phyloP scores from a whole-genome alignment of 2,329 filamentous ascomycete species.

The Chaetoscypha palmicola region DNA sequence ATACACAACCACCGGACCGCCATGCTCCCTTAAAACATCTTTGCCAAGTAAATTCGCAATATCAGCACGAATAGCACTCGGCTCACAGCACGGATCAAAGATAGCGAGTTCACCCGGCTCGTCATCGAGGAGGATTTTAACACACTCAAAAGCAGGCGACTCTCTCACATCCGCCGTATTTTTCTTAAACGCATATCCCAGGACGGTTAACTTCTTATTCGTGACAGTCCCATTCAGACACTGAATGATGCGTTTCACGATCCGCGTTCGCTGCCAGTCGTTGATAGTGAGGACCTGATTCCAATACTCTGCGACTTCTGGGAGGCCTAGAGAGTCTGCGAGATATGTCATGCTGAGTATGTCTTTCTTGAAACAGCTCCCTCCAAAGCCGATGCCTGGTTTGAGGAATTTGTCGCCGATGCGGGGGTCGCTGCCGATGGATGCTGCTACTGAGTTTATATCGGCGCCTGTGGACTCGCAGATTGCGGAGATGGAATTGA shows the following conservation, averaged over 20 bases:
- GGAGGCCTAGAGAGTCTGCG: slow-evolving; percentile 60
- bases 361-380: slow-evolving; percentile 78
- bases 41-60: slow-evolving; percentile 29
- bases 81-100: slow-evolving; percentile 53
- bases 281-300: slow-evolving; percentile 68
- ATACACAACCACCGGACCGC: slow-evolving; percentile 35
- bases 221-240: slow-evolving; percentile 62
- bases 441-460: slow-evolving; percentile 62
- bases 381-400: slow-evolving; percentile 70
- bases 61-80: slow-evolving; percentile 35
- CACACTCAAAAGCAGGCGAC: slow-evolving; percentile 60
- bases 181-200: slow-evolving; percentile 77
- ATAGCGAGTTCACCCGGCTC: slow-evolving; percentile 56
- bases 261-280: slow-evolving; percentile 64
- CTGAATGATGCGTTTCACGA: slow-evolving; percentile 57
- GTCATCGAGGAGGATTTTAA: slow-evolving; percentile 59
- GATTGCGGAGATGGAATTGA: slow-evolving; percentile 74
- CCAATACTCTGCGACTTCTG: slow-evolving; percentile 72
- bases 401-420: slow-evolving; percentile 69
- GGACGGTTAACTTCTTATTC: slow-evolving; percentile 63
- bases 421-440: slow-evolving; percentile 62
- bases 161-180: slow-evolving; percentile 71
- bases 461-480: slow-evolving; percentile 72
- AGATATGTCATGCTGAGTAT: slow-evolving; percentile 68
- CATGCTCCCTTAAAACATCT: slow-evolving; percentile 25